Conservation (phyloP, 1,139 yeast species). For the Ogataea hybrid region DNA sequence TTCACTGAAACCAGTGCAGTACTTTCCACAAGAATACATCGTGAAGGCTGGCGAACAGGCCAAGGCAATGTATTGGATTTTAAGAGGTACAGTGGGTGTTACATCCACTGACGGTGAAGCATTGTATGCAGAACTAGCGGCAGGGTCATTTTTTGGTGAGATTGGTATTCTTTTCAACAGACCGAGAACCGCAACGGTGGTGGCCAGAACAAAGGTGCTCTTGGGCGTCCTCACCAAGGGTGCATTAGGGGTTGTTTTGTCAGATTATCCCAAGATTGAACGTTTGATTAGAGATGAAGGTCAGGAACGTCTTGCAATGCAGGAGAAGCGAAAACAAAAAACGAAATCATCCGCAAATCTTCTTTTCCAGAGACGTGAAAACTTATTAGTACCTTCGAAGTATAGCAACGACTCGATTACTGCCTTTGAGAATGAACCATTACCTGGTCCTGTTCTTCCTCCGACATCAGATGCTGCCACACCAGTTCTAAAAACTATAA, state of each 20-base stretch:
- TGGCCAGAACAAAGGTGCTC: conserved; percentile 65
- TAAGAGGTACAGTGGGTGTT: conserved; percentile 71
- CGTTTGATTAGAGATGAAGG: conserved; percentile 73
- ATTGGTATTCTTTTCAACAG: conserved; percentile 73
- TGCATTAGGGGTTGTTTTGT: conserved; percentile 55
- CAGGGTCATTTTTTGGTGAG: conserved; percentile 77
- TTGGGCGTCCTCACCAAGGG: conserved; percentile 68
- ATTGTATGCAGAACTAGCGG: conserved; percentile 62
- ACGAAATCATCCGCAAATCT: conserved; percentile 19
- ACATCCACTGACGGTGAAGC: conserved; percentile 77
- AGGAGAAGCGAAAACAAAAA: conserved; percentile 51
- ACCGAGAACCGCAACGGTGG: conserved; percentile 77
- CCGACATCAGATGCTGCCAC: conserved; percentile 21
- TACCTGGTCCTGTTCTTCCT: conserved; percentile 35
- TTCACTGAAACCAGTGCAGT: conserved; percentile 55
- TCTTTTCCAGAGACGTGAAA: conserved; percentile 10
- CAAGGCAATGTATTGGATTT: conserved; percentile 77
- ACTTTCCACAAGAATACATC: conserved; percentile 65
- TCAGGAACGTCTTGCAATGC: conserved; percentile 70
- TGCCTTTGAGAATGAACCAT: conserved; percentile 28
- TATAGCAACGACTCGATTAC: conserved; percentile 21
- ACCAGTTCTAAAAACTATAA: background rate
- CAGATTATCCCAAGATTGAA: conserved; percentile 63
- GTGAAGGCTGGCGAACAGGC: conserved; percentile 72
- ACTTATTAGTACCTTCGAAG: background rate